These are phyloP conservation scores for Gossypium mustelinum DNA, from an alignment of 345 rosid genomes.

Conservation along the genomic window DNA sequence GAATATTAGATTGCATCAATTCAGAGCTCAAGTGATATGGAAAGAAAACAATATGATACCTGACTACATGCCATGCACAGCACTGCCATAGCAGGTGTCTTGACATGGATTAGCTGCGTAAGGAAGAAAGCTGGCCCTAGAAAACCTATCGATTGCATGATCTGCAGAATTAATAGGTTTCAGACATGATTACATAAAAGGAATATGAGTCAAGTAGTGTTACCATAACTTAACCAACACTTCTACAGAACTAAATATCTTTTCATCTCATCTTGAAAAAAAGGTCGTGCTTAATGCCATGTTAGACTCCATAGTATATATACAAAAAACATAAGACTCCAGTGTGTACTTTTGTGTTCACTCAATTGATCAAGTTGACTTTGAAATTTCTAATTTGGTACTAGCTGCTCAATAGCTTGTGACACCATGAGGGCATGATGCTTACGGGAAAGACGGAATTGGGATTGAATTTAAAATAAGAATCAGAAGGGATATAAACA, in stretches of 20 bases:
- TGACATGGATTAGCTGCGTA: conserved; percentile 74
- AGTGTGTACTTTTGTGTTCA: neutral
- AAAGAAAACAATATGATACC: conserved; percentile 41
- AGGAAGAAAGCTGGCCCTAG: conserved; percentile 95
- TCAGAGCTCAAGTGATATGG: conserved; percentile 11
- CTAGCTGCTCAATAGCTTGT: neutral
- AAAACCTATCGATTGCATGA: conserved; percentile 97
- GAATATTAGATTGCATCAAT: neutral
- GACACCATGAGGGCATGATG: neutral
- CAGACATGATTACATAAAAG: conserved; percentile 13
- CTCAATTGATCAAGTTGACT: neutral
- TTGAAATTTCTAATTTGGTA: neutral
- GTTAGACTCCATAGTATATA: neutral
- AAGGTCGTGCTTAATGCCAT: neutral
- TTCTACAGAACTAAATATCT: neutral
- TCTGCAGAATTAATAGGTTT: conserved; percentile 47
- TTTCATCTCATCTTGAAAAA: conserved; percentile 4
- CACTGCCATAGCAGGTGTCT: conserved; percentile 91
- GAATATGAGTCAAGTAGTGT: neutral
- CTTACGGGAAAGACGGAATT: neutral
- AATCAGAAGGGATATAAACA: neutral
- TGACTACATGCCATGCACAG: conserved; percentile 99
- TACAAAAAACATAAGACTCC: neutral
- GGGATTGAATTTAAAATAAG: neutral
- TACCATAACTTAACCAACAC: neutral